Conservation (phyloP, 306 rosid species). For the Sphenostylis stenocarpa region DNA sequence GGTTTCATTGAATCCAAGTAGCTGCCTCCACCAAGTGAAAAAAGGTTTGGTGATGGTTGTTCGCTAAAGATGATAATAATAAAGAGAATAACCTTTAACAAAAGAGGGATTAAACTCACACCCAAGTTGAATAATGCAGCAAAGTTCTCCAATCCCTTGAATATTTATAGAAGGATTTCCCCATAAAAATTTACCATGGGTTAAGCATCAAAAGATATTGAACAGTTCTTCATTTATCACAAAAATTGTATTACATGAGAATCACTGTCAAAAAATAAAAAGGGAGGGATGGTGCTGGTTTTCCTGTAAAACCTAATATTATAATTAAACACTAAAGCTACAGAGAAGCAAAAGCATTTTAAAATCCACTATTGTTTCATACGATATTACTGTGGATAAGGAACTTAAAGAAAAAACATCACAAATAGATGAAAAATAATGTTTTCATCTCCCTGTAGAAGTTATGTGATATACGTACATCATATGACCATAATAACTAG, state of each 20-base stretch:
- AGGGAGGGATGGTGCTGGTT: not conserved
- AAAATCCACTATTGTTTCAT: not conserved
- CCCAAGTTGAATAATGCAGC: not conserved
- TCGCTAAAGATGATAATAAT: not conserved
- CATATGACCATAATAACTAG: conserved; percentile 14
- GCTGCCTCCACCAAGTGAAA: not conserved
- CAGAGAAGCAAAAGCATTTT: conserved; percentile 1
- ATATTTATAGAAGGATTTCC: not conserved
- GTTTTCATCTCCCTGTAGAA: not conserved
- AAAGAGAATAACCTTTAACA: not conserved
- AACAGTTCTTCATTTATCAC: not conserved
- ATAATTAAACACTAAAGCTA: not conserved
- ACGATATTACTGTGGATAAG: not conserved
- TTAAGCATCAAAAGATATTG: not conserved
- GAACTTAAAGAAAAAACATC: not conserved
- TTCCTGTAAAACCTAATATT: not conserved
- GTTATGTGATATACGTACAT: not conserved
- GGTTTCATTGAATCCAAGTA: not conserved
- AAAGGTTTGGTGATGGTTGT: not conserved
- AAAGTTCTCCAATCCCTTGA: not conserved
- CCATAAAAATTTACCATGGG: not conserved
- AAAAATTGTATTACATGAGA: not conserved
- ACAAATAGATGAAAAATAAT: not conserved
- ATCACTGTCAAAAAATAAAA: not conserved
- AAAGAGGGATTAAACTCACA: not conserved